Evolutionary conservation across 2,329 filamentous ascomycete genomes (phyloP), one percentile per base, ranked within the genome.

Genomic region (Cladorrhinum sp.): DNA sequence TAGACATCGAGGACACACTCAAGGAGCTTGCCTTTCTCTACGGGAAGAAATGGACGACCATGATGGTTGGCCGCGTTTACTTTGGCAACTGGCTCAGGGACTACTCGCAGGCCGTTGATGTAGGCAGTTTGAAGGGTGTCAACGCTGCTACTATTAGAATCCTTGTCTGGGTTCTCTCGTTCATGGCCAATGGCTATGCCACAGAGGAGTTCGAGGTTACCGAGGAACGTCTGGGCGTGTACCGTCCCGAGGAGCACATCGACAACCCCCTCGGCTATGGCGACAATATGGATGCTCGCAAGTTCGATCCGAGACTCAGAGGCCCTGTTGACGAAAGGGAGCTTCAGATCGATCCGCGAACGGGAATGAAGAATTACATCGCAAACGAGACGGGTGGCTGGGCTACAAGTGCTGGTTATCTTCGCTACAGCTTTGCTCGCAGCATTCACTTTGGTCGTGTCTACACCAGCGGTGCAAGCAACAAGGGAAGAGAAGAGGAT

Each of bases 341-440:
- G 71, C 84, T 90, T 20, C 86, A 90, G 62, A 84, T 95, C 60
- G 91, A 95, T 69, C 77, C 78, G 33, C 78, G 83, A 5, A 95
- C 91, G 1, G 93, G 93, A n/a, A 96, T 99, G 94, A 99, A 98
- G 76, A 98, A 98, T 73, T 99, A 99, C 74, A 98, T 99, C 67
- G 87, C 94, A 62, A 98, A 97, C 70, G 94, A 98, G 73, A 80
- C 77, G 14, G 91, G 92, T 3, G 83, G 85, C 46, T 97, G 93
- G 90, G 91, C 93, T 1, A 99, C 95, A 20, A 96, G 92, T 65
- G 80, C 90, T 7, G 93, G 90, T 42, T 97, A 94, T 70, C 82
- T 96, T 62, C 86, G 87, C 67, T 91, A 86, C 75, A 92, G 89
- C 68, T 80, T 95, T 64, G 81, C 82, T 14, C 84, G 90, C 62